Conservation (phyloP, 768 basidiomycete genomes). For the Boletus reticulatus region DNA sequence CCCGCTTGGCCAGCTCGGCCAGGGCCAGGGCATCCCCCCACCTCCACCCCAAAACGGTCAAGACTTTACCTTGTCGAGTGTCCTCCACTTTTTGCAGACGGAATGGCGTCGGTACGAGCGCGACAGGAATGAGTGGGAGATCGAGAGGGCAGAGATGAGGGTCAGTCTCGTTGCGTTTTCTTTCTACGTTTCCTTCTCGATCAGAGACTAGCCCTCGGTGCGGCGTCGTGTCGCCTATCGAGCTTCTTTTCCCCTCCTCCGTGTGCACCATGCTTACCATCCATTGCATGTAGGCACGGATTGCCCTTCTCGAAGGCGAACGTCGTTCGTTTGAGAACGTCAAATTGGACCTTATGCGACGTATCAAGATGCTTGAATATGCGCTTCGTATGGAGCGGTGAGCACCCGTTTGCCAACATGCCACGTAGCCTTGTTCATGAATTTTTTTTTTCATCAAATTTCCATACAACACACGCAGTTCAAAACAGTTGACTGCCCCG, state of each 20-base stretch:
- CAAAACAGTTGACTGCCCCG: constrained; percentile 70
- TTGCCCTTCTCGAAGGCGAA: constrained; percentile 96
- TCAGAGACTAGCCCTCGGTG: not conserved
- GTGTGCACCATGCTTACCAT: constrained; percentile 15
- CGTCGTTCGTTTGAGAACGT: constrained; percentile 96
- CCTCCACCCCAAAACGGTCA: constrained; percentile 85
- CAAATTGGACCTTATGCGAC: constrained; percentile 90
- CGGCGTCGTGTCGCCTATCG: not conserved
- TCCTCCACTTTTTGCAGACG: constrained; percentile 95
- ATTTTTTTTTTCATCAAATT: constrained; percentile 34
- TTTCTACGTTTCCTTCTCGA: not conserved
- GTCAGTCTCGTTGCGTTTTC: constrained; percentile 46
- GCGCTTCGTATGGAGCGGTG: constrained; percentile 95
- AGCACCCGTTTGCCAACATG: constrained; percentile 26
- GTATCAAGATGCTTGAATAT: constrained; percentile 99
- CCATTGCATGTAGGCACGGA: constrained; percentile 67
- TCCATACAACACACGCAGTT: constrained; percentile 42
- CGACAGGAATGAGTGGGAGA: constrained; percentile 99
- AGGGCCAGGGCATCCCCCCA: constrained; percentile 59
- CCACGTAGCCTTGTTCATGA: constrained; percentile 3
- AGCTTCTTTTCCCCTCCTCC: not conserved
- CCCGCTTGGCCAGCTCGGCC: constrained; percentile 52
- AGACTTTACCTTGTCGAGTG: constrained; percentile 90
- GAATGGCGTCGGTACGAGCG: constrained; percentile 98
- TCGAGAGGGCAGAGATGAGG: constrained; percentile 98